These are phyloP conservation scores for Phytophthora citrophthora DNA, from an alignment of 352 stramenopile species.

Conservation along the genomic window DNA sequence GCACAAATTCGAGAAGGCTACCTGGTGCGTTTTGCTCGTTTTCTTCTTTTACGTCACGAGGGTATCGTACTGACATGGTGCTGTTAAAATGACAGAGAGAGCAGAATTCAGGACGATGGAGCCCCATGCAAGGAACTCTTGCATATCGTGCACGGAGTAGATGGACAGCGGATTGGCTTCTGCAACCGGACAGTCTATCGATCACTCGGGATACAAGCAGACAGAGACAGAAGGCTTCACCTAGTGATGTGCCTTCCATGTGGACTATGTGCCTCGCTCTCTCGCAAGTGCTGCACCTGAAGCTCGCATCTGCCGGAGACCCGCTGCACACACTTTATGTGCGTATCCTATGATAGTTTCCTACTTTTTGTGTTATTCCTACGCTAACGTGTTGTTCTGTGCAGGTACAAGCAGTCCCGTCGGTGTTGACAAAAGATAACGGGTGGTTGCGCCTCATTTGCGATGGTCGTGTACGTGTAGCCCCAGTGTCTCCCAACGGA, in stretches of 20 bases:
- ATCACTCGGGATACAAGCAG: conserved; percentile 1
- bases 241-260: conserved; percentile 24
- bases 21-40: conserved; percentile 21
- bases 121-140: too few species aligned
- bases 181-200: conserved; percentile 22
- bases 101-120: conserved; percentile 20
- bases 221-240: not conserved
- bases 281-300: conserved; percentile 38
- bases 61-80: too few species aligned
- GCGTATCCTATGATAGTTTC: conserved; percentile 20
- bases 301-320: conserved; percentile 22
- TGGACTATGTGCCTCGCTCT: conserved; percentile 34
- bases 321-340: conserved; percentile 36
- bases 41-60: too few species aligned
- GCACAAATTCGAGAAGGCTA: conserved; percentile 38
- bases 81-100: conserved; percentile 19
- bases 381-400: not conserved
- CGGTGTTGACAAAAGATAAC: conserved; percentile 23
- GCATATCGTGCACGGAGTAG: not conserved
- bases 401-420: conserved; percentile 40
- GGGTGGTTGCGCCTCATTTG: conserved; percentile 48
- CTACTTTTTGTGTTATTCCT: not conserved
- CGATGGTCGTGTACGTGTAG: conserved; percentile 32
- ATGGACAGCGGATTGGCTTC: conserved; percentile 31
- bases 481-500: conserved; percentile 25